Conservation (phyloP, 2,329 filamentous ascomycete genomes). For the Magnaporthiopsis rhizophila region DNA sequence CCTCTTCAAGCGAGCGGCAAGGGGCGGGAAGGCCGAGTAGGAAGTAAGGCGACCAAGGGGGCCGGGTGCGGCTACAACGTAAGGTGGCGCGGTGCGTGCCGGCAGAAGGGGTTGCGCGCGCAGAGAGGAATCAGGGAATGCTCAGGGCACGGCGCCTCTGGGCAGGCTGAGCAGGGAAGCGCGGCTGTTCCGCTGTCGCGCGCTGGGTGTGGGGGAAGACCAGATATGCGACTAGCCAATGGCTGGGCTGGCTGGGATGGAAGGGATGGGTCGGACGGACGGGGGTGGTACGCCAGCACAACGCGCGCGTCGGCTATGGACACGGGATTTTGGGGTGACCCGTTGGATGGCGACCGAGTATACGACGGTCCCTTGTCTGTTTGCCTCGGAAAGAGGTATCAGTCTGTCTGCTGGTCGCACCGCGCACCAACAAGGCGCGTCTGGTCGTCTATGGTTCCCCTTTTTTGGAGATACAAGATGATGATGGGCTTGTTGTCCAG, state of each 20-base stretch:
- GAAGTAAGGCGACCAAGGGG: constrained; percentile 7
- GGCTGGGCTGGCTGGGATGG: neutral
- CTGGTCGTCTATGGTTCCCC: neutral
- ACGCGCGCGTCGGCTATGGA: neutral
- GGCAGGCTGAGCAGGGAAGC: neutral
- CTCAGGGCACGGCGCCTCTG: neutral
- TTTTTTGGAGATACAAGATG: neutral
- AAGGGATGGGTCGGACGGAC: neutral
- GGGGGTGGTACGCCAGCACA: neutral
- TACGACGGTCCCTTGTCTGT: neutral
- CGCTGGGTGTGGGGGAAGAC: neutral
- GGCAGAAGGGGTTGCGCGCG: neutral
- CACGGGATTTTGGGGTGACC: neutral
- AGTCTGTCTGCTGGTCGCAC: neutral
- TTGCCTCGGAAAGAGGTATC: neutral
- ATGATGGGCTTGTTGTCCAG: neutral
- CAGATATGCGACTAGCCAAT: neutral
- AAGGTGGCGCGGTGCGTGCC: neutral
- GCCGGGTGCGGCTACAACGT: neutral
- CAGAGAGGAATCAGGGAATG: neutral
- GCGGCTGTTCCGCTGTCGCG: neutral
- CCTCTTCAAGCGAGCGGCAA: constrained; percentile 13
- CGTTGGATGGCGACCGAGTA: neutral
- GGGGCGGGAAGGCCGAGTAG: constrained; percentile 10
- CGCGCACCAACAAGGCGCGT: neutral